Percentiles rank a stretch among this genome's conserved stretches.
phyloP scores from a whole-genome alignment of 768 basidiomycete genomes.

The Hericium rajendrae region DNA sequence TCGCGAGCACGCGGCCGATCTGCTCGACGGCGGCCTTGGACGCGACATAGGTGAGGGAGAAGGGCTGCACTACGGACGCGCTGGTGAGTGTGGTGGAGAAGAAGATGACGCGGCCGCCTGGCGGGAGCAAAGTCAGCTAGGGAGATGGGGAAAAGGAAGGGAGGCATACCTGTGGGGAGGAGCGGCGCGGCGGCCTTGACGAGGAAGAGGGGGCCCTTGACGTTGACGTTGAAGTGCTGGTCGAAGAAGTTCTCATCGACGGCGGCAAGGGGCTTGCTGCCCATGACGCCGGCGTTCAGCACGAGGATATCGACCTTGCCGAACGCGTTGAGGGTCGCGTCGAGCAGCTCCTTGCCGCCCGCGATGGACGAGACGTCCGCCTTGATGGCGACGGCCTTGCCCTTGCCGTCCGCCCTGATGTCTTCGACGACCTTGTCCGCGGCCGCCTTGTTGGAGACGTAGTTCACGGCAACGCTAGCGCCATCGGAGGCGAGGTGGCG shows the following conservation, averaged over 20 bases:
- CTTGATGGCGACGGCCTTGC: constrained; percentile 39
- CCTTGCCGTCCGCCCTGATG: constrained; percentile 33
- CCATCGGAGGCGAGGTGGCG: constrained; percentile 44
- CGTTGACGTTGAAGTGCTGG: constrained; percentile 41
- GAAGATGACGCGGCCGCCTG: constrained; percentile 47
- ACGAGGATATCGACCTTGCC: constrained; percentile 50
- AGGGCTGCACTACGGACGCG: constrained; percentile 34
- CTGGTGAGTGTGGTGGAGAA: constrained; percentile 42
- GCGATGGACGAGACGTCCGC: constrained; percentile 41
- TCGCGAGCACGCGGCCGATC: constrained; percentile 44
- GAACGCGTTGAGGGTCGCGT: constrained; percentile 38
- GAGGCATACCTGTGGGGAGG: constrained; percentile 32
- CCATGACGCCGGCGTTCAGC: constrained; percentile 51
- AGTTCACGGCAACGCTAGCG: constrained; percentile 50
- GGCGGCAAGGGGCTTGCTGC: constrained; percentile 36
- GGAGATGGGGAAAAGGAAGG: not conserved
- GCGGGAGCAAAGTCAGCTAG: not conserved
- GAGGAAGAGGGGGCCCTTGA: constrained; percentile 51
- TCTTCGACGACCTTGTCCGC: constrained; percentile 38
- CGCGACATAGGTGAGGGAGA: constrained; percentile 41
- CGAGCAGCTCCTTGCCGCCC: constrained; percentile 38
- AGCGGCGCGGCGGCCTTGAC: constrained; percentile 35
- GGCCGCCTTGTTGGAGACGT: constrained; percentile 29
- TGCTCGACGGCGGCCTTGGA: constrained; percentile 56
- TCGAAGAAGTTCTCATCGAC: constrained; percentile 46